phyloP scores from a whole-genome alignment of 1,284 basidiomycete species.

The Apiotrichum akiyoshidainum region DNA sequence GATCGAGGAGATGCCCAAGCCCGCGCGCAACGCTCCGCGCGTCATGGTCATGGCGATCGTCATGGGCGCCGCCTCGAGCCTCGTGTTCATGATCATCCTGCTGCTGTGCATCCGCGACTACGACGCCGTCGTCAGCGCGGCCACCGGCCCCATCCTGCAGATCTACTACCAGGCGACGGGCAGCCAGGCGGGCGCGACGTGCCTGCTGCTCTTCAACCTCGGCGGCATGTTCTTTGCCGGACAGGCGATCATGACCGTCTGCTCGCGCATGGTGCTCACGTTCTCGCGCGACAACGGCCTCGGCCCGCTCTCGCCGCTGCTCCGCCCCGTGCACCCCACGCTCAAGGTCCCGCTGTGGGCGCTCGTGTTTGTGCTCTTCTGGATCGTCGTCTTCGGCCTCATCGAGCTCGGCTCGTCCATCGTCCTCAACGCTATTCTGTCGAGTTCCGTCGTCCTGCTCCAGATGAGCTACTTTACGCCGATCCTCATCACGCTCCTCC shows the following conservation, averaged over 20 bases:
- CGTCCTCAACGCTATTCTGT: slow-evolving; percentile 53
- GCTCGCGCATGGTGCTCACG: slow-evolving; percentile 64
- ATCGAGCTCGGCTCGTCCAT: slow-evolving; percentile 53
- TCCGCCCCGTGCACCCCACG: slow-evolving; percentile 54
- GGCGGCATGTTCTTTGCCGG: slow-evolving; percentile 41
- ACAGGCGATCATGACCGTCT: slow-evolving; percentile 59
- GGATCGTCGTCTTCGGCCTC: slow-evolving; percentile 15
- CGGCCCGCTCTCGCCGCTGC: slow-evolving; percentile 55
- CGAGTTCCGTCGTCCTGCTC: slow-evolving; percentile 34
- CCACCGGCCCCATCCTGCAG: slow-evolving; percentile 62
- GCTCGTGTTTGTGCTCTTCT: slow-evolving; percentile 57
- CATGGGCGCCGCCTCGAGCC: slow-evolving; percentile 59
- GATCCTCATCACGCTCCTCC: slow-evolving; percentile 47
- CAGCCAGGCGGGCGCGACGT: slow-evolving; percentile 55
- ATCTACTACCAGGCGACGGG: slow-evolving; percentile 63
- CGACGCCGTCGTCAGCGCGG: slow-evolving; percentile 55
- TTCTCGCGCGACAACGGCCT: slow-evolving; percentile 67
- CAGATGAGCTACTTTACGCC: slow-evolving; percentile 40
- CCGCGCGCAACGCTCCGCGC: slow-evolving; percentile 11
- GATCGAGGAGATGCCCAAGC: slow-evolving; percentile 35
- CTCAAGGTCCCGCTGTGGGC: slow-evolving; percentile 58
- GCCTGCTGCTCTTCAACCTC: slow-evolving; percentile 52
- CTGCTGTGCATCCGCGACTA: slow-evolving; percentile 65
- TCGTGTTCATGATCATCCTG: slow-evolving; percentile 63
- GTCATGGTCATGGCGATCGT: slow-evolving; percentile 56